phyloP scores from a whole-genome alignment of 2,329 filamentous ascomycete species.

The Aspergillus persii region DNA sequence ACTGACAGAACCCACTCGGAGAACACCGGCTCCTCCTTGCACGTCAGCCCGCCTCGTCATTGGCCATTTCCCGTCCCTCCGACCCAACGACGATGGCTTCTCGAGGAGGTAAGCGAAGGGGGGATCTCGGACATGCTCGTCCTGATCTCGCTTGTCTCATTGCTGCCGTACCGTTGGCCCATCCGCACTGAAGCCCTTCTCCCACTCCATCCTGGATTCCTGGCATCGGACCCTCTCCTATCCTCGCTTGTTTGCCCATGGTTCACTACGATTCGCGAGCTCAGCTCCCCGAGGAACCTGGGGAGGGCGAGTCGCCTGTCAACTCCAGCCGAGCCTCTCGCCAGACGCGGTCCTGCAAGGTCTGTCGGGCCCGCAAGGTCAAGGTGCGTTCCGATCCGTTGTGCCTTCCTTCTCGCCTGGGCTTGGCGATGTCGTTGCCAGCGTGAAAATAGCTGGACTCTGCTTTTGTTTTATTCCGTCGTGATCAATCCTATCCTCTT shows the following conservation, averaged over 20 bases:
- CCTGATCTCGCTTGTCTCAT: conserved; percentile 29
- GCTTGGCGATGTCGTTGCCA: background rate
- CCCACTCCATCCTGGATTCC: conserved; percentile 1
- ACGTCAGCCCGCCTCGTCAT: background rate
- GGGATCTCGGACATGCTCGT: conserved; percentile 30
- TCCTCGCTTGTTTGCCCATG: conserved; percentile 16
- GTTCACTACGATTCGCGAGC: conserved; percentile 22
- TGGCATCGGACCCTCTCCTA: conserved; percentile 7
- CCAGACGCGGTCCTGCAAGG: conserved; percentile 39
- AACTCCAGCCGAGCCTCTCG: conserved; percentile 21
- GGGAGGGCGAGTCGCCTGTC: conserved; percentile 22
- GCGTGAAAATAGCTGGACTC: background rate
- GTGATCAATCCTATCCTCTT: no score
- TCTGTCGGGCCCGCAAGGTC: conserved; percentile 39
- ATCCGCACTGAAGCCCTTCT: conserved; percentile 10
- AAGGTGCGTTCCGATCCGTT: conserved; percentile 30
- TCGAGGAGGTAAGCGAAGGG: conserved; percentile 15
- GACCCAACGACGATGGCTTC: background rate
- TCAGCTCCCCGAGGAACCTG: conserved; percentile 9
- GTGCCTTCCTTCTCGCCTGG: background rate
- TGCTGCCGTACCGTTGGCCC: conserved; percentile 29
- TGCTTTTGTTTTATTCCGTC: background rate
- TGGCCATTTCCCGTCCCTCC: background rate
- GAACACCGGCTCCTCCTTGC: background rate
- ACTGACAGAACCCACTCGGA: background rate